phyloP scores from a whole-genome alignment of 768 basidiomycete species.

The Neoboletus brunneissimus region DNA sequence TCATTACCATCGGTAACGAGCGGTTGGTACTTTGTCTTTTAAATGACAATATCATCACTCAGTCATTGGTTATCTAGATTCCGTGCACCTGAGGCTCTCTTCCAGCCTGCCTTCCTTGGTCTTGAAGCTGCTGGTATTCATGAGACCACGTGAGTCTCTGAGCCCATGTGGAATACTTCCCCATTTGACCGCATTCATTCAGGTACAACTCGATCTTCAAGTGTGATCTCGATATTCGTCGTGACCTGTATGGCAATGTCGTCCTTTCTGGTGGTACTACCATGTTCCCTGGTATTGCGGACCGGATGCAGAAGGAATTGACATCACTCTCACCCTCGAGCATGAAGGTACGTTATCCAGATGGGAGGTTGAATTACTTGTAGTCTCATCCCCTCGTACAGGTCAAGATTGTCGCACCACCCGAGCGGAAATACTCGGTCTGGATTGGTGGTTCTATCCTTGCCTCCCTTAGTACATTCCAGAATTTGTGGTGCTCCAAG shows the following conservation, averaged over 20 bases:
- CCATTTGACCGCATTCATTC: conserved; percentile 1
- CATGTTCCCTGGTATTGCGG: conserved; percentile 96
- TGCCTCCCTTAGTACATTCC: conserved; percentile 92
- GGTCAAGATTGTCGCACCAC: conserved; percentile 92
- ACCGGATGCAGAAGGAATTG: conserved; percentile 95
- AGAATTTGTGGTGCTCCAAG: conserved; percentile 93
- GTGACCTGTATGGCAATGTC: conserved; percentile 36
- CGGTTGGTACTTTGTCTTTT: conserved; percentile 34
- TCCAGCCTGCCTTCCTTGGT: conserved; percentile 57
- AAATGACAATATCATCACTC: not conserved
- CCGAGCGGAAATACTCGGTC: conserved; percentile 93
- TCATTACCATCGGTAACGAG: conserved; percentile 82
- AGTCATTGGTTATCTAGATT: conserved; percentile 36
- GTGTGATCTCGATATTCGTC: conserved; percentile 68
- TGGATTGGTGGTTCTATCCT: conserved; percentile 90
- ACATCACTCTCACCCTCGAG: conserved; percentile 74
- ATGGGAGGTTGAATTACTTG: not conserved
- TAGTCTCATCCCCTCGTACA: conserved; percentile 19
- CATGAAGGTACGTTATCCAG: conserved; percentile 62
- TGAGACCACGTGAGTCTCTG: conserved; percentile 51
- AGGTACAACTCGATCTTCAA: conserved; percentile 60
- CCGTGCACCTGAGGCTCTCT: conserved; percentile 54
- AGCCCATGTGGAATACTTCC: not conserved
- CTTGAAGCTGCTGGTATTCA: conserved; percentile 85
- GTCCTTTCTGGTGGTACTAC: conserved; percentile 77